Percentiles rank a stretch among this genome's conserved stretches.
Conservation (phyloP, 257 asterid species). For the Pogostemon cablin region DNA sequence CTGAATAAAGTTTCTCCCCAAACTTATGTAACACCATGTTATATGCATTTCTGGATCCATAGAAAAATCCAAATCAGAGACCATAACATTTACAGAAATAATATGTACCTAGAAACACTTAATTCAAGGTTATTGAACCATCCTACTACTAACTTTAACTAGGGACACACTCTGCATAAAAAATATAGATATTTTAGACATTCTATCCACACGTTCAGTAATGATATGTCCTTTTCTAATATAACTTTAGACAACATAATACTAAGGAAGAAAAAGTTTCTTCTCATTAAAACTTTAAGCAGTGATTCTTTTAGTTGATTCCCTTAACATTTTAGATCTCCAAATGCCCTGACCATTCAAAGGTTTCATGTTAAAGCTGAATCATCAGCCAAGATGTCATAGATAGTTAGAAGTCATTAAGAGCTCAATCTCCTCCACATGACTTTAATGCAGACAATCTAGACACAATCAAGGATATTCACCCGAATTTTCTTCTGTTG, state of each 20-base stretch:
- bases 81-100: conserved; percentile 1
- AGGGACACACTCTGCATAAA: conserved; percentile 1
- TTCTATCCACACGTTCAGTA: conserved; percentile 11
- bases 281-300: background rate
- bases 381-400: background rate
- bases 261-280: background rate
- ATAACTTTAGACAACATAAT: background rate
- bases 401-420: background rate
- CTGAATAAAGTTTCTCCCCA: conserved; percentile 88
- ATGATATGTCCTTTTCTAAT: background rate
- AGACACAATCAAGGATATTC: background rate
- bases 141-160: conserved; percentile 25
- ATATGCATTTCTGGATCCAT: conserved; percentile 68
- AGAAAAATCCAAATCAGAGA: conserved; percentile 38
- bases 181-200: conserved; percentile 12
- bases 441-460: background rate
- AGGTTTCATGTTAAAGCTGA: conserved; percentile 10
- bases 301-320: background rate
- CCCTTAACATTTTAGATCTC: conserved; percentile 9
- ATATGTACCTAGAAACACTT: background rate
- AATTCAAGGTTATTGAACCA: background rate
- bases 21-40: conserved; percentile 84
- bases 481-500: background rate
- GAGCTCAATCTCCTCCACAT: background rate
- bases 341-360: conserved; percentile 11